Base-by-base conservation (phyloP, 495 filamentous ascomycete genomes). In the Hamigera avellanea region DNA sequence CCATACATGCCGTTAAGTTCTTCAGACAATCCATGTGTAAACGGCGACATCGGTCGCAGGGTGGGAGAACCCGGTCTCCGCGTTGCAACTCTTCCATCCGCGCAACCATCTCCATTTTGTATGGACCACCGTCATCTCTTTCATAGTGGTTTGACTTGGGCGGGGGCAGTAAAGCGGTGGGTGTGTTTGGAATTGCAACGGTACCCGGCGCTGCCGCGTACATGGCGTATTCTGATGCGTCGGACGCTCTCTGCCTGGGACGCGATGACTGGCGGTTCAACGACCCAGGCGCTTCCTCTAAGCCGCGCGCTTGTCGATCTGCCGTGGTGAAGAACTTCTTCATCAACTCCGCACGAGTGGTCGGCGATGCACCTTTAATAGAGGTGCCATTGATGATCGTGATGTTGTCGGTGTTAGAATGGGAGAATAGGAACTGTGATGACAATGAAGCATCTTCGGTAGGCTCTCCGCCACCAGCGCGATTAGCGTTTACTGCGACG, bases 11-110 rank as follows among this genome's bases (percentile, higher is more conserved):
- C 0, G 83, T 89, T 23, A 86, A 61, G 40, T 93, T 83, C 57
- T 89, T 91, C 26, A 86, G 58, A 35, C 86, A 93, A 39, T 83
- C 75, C 66, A 84, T 83, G 41, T 81, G 76, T 12, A 89, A 64
- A 10, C 86, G 70, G 14, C 85, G 70, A 45, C 86, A 93, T 16
- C 83, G 71, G 52, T 93, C 86, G 50, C 86, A 93, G 6, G 86
- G 82, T 14, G 86, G 86, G 9, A 74, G 45, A 23, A 93, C 78
- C 1, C 69, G 61, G 34, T 83, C 82, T 12, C 83, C 85, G 14
- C 80, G 75, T 17, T 69, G 61, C 8, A 89, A 58, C 39, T 77
- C 75, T 47, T 93, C 86, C 62, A 91, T 83, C 33, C 76, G 76
- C 14, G 75, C 59, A 6, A 81, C 70, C 65, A 89, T 83, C 33